Percentiles rank a stretch among this genome's conserved stretches.
Conservation (phyloP, 1,139 yeast species). For the Blastobotrys buckinghamii region DNA sequence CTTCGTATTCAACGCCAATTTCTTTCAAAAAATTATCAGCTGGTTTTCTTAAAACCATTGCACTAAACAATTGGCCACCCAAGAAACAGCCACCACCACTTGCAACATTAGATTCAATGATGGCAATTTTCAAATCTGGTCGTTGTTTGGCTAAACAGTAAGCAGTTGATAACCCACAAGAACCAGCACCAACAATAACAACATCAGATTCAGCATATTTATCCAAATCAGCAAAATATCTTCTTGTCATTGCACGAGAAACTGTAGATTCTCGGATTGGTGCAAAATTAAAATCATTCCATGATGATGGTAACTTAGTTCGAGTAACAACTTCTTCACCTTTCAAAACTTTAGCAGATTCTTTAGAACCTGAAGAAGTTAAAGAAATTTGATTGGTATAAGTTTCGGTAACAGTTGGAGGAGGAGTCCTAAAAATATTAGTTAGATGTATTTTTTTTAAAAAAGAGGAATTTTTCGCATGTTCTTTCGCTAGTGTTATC, state of each 20-base stretch:
- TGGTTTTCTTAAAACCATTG: conserved; percentile 77
- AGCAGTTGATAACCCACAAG: conserved; percentile 73
- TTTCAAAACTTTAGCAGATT: not conserved
- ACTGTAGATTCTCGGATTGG: conserved; percentile 77
- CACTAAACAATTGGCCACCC: conserved; percentile 75
- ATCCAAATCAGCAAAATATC: conserved; percentile 70
- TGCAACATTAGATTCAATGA: conserved; percentile 66
- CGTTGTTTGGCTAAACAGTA: conserved; percentile 65
- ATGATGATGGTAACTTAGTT: conserved; percentile 31
- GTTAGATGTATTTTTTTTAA: conserved; percentile 8
- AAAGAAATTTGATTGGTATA: not conserved
- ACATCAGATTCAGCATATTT: conserved; percentile 70
- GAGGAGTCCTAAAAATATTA: conserved; percentile 11
- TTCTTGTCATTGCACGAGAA: conserved; percentile 76
- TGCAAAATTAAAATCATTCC: conserved; percentile 63
- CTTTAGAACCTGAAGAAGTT: conserved; percentile 3
- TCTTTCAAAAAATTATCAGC: conserved; percentile 64
- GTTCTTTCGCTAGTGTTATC: conserved; percentile 33
- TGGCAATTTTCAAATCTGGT: conserved; percentile 71
- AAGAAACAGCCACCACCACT: conserved; percentile 83
- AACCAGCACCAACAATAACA: conserved; percentile 74
- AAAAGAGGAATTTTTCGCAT: conserved; percentile 24
- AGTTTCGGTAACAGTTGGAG: conserved; percentile 12
- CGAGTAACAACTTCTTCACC: conserved; percentile 6
- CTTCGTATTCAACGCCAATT: conserved; percentile 61